Conservation (phyloP, 345 rosid genomes). For the Conringia planisiliqua region DNA sequence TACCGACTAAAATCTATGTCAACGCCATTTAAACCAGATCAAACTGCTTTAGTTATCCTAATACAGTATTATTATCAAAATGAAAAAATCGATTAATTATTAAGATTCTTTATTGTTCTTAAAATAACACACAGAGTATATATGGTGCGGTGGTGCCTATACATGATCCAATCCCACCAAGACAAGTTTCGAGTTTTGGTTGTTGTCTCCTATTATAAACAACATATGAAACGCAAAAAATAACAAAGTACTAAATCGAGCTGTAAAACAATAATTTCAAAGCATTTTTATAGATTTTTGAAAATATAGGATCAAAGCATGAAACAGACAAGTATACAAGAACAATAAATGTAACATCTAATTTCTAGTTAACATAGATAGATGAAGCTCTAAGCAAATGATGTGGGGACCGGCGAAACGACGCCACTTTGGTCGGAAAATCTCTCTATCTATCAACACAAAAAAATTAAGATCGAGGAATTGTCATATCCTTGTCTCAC, state of each 20-base stretch:
- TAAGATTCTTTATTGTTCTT: no score
- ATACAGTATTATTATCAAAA: no score
- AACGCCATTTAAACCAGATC: not conserved
- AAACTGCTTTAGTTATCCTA: no score
- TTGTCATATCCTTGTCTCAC: conserved; percentile 26
- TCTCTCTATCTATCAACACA: conserved; percentile 20
- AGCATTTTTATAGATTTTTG: not conserved
- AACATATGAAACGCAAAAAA: no score
- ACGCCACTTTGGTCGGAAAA: conserved; percentile 30
- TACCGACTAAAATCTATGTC: not conserved
- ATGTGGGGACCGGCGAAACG: conserved; percentile 30
- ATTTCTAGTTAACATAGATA: conserved; percentile 4
- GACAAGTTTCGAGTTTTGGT: not conserved
- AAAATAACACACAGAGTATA: not conserved
- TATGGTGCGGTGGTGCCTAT: not conserved
- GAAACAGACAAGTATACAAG: conserved; percentile 28
- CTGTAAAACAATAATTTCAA: not conserved
- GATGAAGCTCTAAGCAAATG: conserved; percentile 33
- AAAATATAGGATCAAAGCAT: not conserved
- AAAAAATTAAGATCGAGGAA: not conserved
- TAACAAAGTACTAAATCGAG: not conserved
- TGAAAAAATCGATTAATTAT: no score
- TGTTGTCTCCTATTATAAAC: not conserved
- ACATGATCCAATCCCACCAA: not conserved
- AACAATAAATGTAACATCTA: conserved; percentile 23